Evolutionary conservation across 2,329 filamentous ascomycete species (phyloP).

Genomic region (Phoma sp.): DNA sequence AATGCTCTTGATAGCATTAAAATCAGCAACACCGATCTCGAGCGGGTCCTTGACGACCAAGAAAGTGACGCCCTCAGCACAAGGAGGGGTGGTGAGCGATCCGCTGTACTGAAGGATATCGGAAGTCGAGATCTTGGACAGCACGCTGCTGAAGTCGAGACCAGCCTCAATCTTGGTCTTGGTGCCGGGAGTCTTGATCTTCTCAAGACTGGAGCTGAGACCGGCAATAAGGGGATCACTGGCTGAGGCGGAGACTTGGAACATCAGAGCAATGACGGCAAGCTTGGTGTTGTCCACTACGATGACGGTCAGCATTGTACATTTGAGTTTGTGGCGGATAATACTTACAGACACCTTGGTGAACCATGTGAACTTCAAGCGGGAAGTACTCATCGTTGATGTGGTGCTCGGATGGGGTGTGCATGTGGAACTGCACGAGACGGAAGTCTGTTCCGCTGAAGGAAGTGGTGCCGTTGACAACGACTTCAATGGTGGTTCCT

Average conservation of each 20-base stretch:
- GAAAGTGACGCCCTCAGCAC: conserved; percentile 64
- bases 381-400: conserved; percentile 57
- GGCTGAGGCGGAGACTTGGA: conserved; percentile 50
- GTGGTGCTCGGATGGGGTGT: conserved; percentile 66
- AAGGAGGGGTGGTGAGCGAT: conserved; percentile 69
- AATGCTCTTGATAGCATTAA: conserved; percentile 60
- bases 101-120: conserved; percentile 62
- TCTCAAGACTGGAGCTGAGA: conserved; percentile 44
- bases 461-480: conserved; percentile 59
- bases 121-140: conserved; percentile 47
- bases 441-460: conserved; percentile 52
- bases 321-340: background rate
- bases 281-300: conserved; percentile 45
- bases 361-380: conserved; percentile 66
- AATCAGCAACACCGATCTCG: conserved; percentile 58
- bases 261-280: conserved; percentile 53
- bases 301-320: conserved; percentile 6
- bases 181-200: conserved; percentile 53
- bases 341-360: conserved; percentile 54
- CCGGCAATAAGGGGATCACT: conserved; percentile 41
- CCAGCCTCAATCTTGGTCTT: conserved; percentile 35
- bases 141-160: conserved; percentile 57
- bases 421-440: conserved; percentile 67
- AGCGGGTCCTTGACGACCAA: conserved; percentile 60
- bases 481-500: conserved; percentile 64